Evolutionary conservation across 371 early-diverging fungal species (phyloP).

Genomic region (Mortierella sp.): DNA sequence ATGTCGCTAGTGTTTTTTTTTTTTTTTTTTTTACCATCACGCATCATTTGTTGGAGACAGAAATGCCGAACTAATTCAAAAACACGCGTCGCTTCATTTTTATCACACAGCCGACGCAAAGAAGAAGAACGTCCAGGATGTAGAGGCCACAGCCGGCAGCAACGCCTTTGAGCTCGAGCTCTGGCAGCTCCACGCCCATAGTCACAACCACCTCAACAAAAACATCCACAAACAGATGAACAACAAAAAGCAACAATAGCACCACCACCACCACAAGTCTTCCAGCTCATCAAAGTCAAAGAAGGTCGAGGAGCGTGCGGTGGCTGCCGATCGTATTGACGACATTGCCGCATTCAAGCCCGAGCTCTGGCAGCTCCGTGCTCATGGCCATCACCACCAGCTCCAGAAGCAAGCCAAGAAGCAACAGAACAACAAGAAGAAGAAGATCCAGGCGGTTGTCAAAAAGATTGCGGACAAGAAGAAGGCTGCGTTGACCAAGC

Average conservation of each 20-base stretch:
- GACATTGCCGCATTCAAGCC: conserved; percentile 27
- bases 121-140: conserved; percentile 15
- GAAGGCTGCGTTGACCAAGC: conserved; percentile 12
- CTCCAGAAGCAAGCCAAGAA: conserved; percentile 10
- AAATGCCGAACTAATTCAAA: background rate
- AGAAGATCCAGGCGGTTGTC: background rate
- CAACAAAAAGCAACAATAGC: background rate
- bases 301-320: background rate
- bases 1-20: background rate
- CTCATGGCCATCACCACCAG: conserved; percentile 42
- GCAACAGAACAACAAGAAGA: conserved; percentile 14
- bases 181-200: conserved; percentile 51
- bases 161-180: conserved; percentile 11
- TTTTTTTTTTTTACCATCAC: background rate
- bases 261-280: conserved; percentile 7
- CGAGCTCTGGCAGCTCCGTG: conserved; percentile 53
- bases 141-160: conserved; percentile 2
- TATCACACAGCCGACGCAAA: conserved; percentile 18
- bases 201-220: conserved; percentile 27
- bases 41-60: background rate
- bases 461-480: conserved; percentile 10
- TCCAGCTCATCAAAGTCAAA: background rate
- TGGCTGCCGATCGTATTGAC: background rate
- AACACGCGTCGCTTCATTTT: background rate
- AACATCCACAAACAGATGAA: background rate